Evolutionary conservation across 139 green algal species (phyloP).

Genomic region (Penium margaritaceum): DNA sequence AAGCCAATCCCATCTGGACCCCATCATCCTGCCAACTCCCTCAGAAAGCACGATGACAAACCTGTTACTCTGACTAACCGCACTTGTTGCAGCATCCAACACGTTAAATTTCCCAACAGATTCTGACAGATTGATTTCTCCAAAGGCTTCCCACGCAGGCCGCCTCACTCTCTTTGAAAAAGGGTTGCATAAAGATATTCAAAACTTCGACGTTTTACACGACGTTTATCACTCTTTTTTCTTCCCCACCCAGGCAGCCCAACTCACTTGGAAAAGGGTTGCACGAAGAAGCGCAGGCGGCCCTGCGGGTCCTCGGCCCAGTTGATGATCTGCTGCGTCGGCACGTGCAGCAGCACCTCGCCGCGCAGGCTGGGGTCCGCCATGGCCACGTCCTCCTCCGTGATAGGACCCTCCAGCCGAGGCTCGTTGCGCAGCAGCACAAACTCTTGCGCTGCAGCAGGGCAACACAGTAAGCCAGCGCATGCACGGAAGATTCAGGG

Average conservation of each 20-base stretch:
- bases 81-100: neutral
- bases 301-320: conserved; percentile 24
- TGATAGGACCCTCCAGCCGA: neutral
- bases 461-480: neutral
- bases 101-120: neutral
- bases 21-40: too few relatives aligned
- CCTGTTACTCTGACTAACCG: neutral
- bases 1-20: too few relatives aligned
- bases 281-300: conserved; percentile 24
- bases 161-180: too few relatives aligned
- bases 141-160: neutral
- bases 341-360: conserved; percentile 34
- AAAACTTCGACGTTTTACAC: neutral
- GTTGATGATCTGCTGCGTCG: conserved; percentile 28
- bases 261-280: conserved; percentile 8
- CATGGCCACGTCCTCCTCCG: conserved; percentile 6
- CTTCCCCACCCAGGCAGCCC: neutral
- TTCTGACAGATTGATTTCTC: neutral
- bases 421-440: conserved; percentile 25
- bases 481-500: too few relatives aligned
- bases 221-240: neutral
- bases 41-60: neutral
- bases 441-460: conserved; percentile 25
- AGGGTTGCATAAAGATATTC: neutral
- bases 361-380: conserved; percentile 1